Conservation (phyloP, 2,329 filamentous ascomycete genomes). For the Sphaerulina vaccinii region DNA sequence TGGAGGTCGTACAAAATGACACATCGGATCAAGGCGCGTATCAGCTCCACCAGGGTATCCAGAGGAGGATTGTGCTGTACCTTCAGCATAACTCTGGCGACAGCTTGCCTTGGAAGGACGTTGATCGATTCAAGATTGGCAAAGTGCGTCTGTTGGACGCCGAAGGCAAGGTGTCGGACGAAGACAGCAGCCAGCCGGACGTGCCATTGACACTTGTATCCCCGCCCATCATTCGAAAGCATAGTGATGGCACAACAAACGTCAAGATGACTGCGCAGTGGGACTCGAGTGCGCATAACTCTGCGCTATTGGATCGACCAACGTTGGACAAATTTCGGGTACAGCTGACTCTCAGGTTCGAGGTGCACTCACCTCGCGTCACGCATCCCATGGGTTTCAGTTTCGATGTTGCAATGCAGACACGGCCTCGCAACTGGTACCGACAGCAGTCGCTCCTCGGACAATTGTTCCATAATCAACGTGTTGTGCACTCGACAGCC, state of each 20-base stretch:
- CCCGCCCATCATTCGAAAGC: constrained; percentile 75
- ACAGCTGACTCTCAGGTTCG: constrained; percentile 83
- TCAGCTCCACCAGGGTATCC: constrained; percentile 91
- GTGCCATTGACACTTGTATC: constrained; percentile 74
- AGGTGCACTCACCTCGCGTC: constrained; percentile 77
- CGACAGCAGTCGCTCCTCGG: constrained; percentile 85
- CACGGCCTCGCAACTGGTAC: constrained; percentile 78
- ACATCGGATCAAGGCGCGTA: constrained; percentile 86
- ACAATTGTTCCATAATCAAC: constrained; percentile 77
- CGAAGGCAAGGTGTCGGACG: constrained; percentile 76
- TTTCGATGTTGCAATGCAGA: constrained; percentile 76
- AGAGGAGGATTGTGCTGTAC: constrained; percentile 81
- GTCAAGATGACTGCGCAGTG: constrained; percentile 88
- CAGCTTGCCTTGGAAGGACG: constrained; percentile 81
- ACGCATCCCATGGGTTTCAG: constrained; percentile 87
- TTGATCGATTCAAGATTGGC: constrained; percentile 73
- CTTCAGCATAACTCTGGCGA: constrained; percentile 91
- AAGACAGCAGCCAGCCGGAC: constrained; percentile 66
- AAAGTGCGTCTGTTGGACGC: constrained; percentile 80
- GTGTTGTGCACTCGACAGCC: constrained; percentile 83
- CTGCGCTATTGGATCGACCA: constrained; percentile 86
- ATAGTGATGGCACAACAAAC: constrained; percentile 85
- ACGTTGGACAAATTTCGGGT: constrained; percentile 92
- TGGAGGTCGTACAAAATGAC: constrained; percentile 84
- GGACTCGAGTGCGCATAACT: constrained; percentile 92